Base-by-base conservation (phyloP, 179 eudicot genomes). In the Beta lomatogona region DNA sequence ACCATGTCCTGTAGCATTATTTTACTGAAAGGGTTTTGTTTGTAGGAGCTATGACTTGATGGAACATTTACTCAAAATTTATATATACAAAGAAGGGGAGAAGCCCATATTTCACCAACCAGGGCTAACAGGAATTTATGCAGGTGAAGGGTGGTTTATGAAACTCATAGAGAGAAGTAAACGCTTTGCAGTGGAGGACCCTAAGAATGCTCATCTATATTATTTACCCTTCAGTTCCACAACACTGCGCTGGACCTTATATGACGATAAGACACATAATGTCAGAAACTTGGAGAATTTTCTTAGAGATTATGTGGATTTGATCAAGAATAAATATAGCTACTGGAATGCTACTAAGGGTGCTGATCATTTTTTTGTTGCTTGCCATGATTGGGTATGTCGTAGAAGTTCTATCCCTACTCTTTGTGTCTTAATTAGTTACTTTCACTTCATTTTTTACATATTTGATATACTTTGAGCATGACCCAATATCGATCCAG, bases 81-180 rank as follows among this genome's bases (percentile, higher is more conserved):
- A 93, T 84, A 74, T 91, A 41, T 94, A 94, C 85, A 89, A 87
- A 58, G 97, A 94, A 86, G 98, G 98, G 25, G 89, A 91, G 46
- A 92, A 84, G 81, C 97, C 97, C 11, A 83, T 90, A 83, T 94
- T 91, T 73, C 97, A 94, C 87, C 87, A 89, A 73, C 94, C 98
- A 57, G 79, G 79, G 54, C 60, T 93, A 78, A 89, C 89, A 78
- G 95, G 97, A 71, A 82, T 92, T 53, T 93, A 94, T 82, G 90
- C 95, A 80, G 89, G 94, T 2, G 98, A 94, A 87, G 98, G 97
- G 83, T 92, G 97, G 98, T 92, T 94, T 85, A 89, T 94, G 93
- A 89, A 89, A 79, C 88, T 91, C 46, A 74, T 92, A 31, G 85
- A 90, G 83, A 85, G 82, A 81, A 91, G 88, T 73, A 89, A 81